phyloP scores from a whole-genome alignment of 352 stramenopile species.

The Phytopythium cucurbitacearum region DNA sequence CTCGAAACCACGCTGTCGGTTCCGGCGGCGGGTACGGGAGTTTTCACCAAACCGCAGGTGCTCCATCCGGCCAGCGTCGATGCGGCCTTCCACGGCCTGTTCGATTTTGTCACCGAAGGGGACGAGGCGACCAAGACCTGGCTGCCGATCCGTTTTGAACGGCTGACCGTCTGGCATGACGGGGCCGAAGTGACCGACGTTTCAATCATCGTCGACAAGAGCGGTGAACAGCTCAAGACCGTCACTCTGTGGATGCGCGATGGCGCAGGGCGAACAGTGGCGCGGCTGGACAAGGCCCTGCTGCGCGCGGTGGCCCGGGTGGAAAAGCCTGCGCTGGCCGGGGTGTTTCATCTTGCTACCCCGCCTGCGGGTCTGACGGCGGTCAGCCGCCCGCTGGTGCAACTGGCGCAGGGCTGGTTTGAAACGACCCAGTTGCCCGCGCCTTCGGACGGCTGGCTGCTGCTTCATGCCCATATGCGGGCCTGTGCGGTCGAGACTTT shows the following conservation, averaged over 20 bases:
- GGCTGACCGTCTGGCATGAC: conserved; percentile 5
- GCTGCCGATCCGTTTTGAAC: conserved; percentile 5
- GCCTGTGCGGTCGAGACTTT: conserved; percentile 5
- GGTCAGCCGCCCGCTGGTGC: conserved; percentile 4
- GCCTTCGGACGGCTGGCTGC: conserved; percentile 4
- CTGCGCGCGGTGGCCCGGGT: conserved; percentile 4
- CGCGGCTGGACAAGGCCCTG: conserved; percentile 4
- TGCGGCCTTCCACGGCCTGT: conserved; percentile 4
- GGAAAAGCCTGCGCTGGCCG: conserved; percentile 4
- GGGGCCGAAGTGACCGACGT: conserved; percentile 4
- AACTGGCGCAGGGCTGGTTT: conserved; percentile 5
- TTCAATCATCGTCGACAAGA: conserved; percentile 6
- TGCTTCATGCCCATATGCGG: conserved; percentile 5
- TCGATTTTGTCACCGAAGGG: conserved; percentile 5
- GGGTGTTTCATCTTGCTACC: conserved; percentile 5
- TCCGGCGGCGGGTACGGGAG: conserved; percentile 4
- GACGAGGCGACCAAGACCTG: conserved; percentile 5
- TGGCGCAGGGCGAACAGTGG: conserved; percentile 4
- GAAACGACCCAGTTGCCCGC: conserved; percentile 5
- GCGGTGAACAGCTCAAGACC: conserved; percentile 5
- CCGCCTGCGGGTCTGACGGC: conserved; percentile 4
- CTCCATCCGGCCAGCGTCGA: conserved; percentile 4
- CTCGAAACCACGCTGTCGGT: conserved; percentile 5
- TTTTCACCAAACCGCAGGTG: conserved; percentile 5
- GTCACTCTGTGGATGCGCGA: conserved; percentile 5